Evolutionary conservation across 2,329 filamentous ascomycete genomes (phyloP).

Genomic region (Aspergillus awamori): DNA sequence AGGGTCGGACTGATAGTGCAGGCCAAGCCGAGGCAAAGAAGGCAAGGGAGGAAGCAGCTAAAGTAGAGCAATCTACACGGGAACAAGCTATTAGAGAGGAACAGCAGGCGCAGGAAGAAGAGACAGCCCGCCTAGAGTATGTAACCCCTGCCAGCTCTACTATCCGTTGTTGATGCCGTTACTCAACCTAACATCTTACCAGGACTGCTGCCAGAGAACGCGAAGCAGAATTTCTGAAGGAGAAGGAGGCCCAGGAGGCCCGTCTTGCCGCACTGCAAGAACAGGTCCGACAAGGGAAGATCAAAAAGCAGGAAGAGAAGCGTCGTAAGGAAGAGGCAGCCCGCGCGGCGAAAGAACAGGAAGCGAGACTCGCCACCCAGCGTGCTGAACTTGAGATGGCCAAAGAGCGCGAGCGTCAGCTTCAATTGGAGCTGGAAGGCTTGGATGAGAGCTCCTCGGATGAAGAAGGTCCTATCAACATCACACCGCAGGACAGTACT

Average conservation of each 20-base stretch:
- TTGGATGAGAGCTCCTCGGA: constrained; percentile 75
- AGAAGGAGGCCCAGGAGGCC: constrained; percentile 78
- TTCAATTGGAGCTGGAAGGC: constrained; percentile 84
- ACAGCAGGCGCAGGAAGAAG: constrained; percentile 73
- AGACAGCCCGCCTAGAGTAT: constrained; percentile 80
- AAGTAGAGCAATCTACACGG: constrained; percentile 63
- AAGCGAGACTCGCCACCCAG: constrained; percentile 78
- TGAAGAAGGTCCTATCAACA: constrained; percentile 75
- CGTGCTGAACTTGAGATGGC: constrained; percentile 91
- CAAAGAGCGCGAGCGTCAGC: constrained; percentile 83
- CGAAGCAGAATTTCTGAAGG: constrained; percentile 77
- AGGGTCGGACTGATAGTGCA: constrained; percentile 60
- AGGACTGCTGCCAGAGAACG: constrained; percentile 75
- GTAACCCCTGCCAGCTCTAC: constrained; percentile 44
- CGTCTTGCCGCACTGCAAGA: constrained; percentile 89
- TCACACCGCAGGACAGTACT: constrained; percentile 64
- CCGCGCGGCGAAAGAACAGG: constrained; percentile 85
- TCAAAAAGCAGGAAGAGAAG: constrained; percentile 97
- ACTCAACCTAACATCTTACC: constrained; percentile 21
- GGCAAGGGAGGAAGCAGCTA: constrained; percentile 60
- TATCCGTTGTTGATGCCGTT: background rate
- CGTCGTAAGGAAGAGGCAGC: constrained; percentile 85
- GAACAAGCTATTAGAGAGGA: constrained; percentile 63
- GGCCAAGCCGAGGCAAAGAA: constrained; percentile 61
- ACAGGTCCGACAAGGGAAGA: constrained; percentile 87